Percentiles rank a stretch among this genome's conserved stretches.
phyloP scores from a whole-genome alignment of 1,139 yeast species.

The Taphrina confusa region DNA sequence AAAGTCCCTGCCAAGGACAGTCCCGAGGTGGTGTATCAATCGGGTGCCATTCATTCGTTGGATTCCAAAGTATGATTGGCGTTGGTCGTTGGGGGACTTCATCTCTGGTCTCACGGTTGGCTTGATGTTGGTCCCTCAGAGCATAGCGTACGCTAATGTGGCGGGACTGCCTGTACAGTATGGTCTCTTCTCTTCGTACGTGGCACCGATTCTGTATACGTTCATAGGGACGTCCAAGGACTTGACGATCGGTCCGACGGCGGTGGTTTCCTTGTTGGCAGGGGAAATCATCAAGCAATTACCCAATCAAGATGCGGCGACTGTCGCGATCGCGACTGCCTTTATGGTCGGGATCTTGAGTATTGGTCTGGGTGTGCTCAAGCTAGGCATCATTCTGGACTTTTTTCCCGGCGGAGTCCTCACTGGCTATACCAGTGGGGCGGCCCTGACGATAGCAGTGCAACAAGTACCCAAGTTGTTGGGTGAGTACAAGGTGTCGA shows the following conservation, averaged over 20 bases:
- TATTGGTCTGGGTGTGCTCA: slow-evolving; percentile 72
- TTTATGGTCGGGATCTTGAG: slow-evolving; percentile 56
- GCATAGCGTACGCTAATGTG: slow-evolving; percentile 89
- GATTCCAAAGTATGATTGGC: slow-evolving; percentile 77
- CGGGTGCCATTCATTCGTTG: slow-evolving; percentile 73
- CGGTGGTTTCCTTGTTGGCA: slow-evolving; percentile 89
- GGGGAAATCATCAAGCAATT: slow-evolving; percentile 74
- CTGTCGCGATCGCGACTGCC: slow-evolving; percentile 79
- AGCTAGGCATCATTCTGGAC: slow-evolving; percentile 85
- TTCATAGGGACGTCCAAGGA: slow-evolving; percentile 94
- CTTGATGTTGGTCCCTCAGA: slow-evolving; percentile 88
- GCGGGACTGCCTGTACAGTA: slow-evolving; percentile 81
- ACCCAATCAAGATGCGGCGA: slow-evolving; percentile 58
- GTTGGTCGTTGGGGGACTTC: slow-evolving; percentile 79
- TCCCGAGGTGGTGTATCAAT: slow-evolving; percentile 15
- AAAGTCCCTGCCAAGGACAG: slow-evolving; percentile 6
- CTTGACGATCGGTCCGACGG: slow-evolving; percentile 95
- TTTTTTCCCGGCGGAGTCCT: slow-evolving; percentile 89
- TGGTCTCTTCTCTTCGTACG: slow-evolving; percentile 88
- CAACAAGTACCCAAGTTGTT: slow-evolving; percentile 86
- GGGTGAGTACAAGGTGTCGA: slow-evolving; percentile 56
- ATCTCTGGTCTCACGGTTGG: slow-evolving; percentile 95
- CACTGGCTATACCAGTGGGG: slow-evolving; percentile 92
- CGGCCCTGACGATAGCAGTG: slow-evolving; percentile 74
- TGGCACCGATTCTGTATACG: slow-evolving; percentile 85